phyloP scores from a whole-genome alignment of 768 basidiomycete species.

The Neoboletus brunneissimus region DNA sequence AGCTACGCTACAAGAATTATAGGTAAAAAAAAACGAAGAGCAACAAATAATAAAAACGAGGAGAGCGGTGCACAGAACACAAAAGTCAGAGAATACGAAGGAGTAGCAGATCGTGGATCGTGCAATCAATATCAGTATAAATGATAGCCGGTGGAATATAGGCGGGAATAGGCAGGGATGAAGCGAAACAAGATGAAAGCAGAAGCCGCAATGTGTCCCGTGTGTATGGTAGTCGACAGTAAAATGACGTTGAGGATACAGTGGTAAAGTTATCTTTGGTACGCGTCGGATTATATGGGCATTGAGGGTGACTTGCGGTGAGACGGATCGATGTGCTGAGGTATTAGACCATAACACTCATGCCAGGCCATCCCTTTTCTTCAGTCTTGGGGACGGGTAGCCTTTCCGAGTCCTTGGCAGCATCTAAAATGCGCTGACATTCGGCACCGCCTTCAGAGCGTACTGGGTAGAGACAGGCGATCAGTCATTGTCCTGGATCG shows the following conservation, averaged over 20 bases:
- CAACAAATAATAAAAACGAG: not conserved
- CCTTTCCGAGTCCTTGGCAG: conserved; percentile 28
- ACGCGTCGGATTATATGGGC: conserved; percentile 26
- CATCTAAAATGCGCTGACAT: conserved; percentile 49
- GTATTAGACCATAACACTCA: conserved; percentile 30
- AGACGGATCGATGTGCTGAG: conserved; percentile 3
- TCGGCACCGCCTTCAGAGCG: conserved; percentile 82
- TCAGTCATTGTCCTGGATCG: not conserved
- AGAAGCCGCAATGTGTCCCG: conserved; percentile 25
- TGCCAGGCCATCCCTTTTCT: conserved; percentile 33
- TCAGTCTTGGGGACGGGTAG: conserved; percentile 30
- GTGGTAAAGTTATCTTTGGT: conserved; percentile 16
- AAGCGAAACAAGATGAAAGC: conserved; percentile 10
- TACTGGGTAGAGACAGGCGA: conserved; percentile 40
- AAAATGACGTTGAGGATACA: conserved; percentile 16
- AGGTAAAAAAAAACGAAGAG: not conserved
- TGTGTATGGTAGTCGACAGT: conserved; percentile 26
- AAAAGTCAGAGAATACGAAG: not conserved
- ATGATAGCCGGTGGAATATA: conserved; percentile 8
- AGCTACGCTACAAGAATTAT: not conserved
- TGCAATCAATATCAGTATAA: conserved; percentile 29
- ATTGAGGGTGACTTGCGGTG: conserved; percentile 17
- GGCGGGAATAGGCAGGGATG: conserved; percentile 6
- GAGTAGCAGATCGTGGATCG: not conserved
- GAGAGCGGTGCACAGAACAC: not conserved